Percentiles rank a stretch among this genome's conserved stretches.
These are phyloP conservation scores for Alternaria dauci DNA, from an alignment of 2,329 filamentous ascomycete genomes.

Conservation along the genomic window DNA sequence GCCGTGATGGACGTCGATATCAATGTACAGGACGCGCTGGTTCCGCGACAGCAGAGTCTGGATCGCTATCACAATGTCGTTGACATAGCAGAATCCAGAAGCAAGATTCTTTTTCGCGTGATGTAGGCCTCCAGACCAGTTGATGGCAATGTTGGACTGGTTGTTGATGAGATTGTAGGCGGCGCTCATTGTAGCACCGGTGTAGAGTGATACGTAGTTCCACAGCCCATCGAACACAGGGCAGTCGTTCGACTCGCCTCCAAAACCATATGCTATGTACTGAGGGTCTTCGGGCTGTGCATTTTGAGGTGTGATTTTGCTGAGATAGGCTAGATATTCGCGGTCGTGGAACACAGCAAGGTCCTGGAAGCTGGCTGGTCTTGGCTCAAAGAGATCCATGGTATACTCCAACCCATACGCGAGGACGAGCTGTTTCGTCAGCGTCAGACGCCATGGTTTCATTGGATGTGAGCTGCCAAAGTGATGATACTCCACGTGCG, in stretches of 20 bases:
- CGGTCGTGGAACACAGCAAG: slow-evolving; percentile 84
- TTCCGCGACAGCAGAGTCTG: slow-evolving; percentile 84
- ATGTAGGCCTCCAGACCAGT: slow-evolving; percentile 96
- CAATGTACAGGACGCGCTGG: slow-evolving; percentile 90
- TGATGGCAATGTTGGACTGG: slow-evolving; percentile 94
- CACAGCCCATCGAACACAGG: slow-evolving; percentile 96
- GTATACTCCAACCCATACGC: slow-evolving; percentile 95
- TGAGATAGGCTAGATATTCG: slow-evolving; percentile 91
- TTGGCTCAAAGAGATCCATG: slow-evolving; percentile 92
- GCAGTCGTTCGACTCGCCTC: slow-evolving; percentile 76
- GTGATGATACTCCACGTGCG: slow-evolving; percentile 93
- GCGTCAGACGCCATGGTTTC: slow-evolving; percentile 96
- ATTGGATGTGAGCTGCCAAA: slow-evolving; percentile 97
- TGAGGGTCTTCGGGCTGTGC: slow-evolving; percentile 53
- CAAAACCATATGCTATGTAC: slow-evolving; percentile 78
- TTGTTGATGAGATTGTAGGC: slow-evolving; percentile 85
- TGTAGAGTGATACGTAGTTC: slow-evolving; percentile 93
- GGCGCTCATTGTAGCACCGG: slow-evolving; percentile 88
- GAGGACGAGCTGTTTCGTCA: slow-evolving; percentile 93
- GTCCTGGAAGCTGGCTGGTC: slow-evolving; percentile 86
- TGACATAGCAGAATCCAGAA: slow-evolving; percentile 97
- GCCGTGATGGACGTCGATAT: slow-evolving; percentile 91
- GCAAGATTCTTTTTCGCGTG: slow-evolving; percentile 95
- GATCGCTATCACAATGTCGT: slow-evolving; percentile 95
- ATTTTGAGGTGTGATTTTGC: slow-evolving; percentile 58